A percentile compares a stretch with the other conserved stretches of the same genome.
phyloP scores from a whole-genome alignment of 2,329 filamentous ascomycete genomes.

The Stachybotrys chlorohalonatus region DNA sequence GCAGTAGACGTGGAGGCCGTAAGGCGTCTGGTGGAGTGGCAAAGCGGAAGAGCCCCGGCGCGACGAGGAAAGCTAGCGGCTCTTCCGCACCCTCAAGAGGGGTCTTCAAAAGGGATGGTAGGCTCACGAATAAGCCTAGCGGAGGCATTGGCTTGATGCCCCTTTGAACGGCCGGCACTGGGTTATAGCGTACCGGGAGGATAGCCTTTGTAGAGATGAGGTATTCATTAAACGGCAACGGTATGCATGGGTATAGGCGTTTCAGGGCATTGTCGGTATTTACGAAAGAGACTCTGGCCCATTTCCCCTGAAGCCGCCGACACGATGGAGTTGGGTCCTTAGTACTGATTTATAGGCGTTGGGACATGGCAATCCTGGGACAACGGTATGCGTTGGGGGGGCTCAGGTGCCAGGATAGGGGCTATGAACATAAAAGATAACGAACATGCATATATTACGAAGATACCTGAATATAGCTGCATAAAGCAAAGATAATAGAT shows the following conservation, averaged over 20 bases:
- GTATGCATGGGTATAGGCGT: constrained; percentile 1
- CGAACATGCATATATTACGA: neutral
- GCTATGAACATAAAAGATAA: neutral
- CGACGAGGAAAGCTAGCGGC: constrained; percentile 20
- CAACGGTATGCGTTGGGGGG: too few relatives aligned
- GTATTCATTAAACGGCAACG: neutral
- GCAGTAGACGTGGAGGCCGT: constrained; percentile 16
- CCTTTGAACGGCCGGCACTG: constrained; percentile 12
- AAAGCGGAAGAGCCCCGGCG: constrained; percentile 19
- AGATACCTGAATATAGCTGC: neutral
- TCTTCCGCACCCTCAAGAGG: constrained; percentile 13
- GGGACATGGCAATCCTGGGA: too few relatives aligned
- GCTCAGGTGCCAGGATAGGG: too few relatives aligned
- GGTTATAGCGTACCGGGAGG: neutral
- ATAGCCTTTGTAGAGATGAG: neutral
- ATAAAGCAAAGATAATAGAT: too few relatives aligned
- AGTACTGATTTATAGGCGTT: too few relatives aligned
- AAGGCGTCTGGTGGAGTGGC: constrained; percentile 17
- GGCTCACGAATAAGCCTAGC: constrained; percentile 21
- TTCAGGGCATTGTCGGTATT: constrained; percentile 6
- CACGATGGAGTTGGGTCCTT: too few relatives aligned
- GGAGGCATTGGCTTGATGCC: constrained; percentile 30
- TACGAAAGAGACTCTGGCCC: too few relatives aligned
- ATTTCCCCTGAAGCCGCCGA: too few relatives aligned
- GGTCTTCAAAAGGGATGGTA: constrained; percentile 15